Base-by-base conservation (phyloP, 1,139 yeast species). In the Taphrina flavorubra region DNA sequence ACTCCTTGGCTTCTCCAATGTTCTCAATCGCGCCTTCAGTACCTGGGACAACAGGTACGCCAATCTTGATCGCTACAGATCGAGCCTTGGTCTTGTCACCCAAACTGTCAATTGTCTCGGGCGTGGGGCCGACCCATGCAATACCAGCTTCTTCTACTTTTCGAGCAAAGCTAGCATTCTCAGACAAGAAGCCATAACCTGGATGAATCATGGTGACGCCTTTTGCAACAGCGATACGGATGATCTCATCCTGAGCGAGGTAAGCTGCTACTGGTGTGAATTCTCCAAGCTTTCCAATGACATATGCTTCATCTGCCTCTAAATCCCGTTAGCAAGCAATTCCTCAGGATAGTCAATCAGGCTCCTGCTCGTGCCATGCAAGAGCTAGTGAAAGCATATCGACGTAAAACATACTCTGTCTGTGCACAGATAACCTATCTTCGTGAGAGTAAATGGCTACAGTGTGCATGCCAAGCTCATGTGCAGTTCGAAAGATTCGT, bases 11-110 rank as follows among this genome's bases (percentile, higher is more conserved):
- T 75, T 94, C 92, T 65, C 84, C 87, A 42, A 88, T 88, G 34
- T 84, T 77, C 70, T 88, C 94, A 78, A 95, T 92, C 72, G 99
- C 98, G 47, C 98, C 99, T 11, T 95, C 96, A 20, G 99, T 92
- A 77, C 99, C 99, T 7, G 99, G 99, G 53, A 95, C 98, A 51
- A 89, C 90, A 14, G 99, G 98, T 42, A 94, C 99, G 71, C 87
- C 79, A 75, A 91, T 90, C 73, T 83, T 82, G 70, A 84, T 84
- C 61, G 99, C 99, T 76, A 95, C 84, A 74, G 83, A 84, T 81
- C 99, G 86, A 53, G 99, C 99, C 74, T 92, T 85, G 63, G 95
- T 98, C 82, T 94, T 94, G 81, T 95, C 99, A 77, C 99, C 99
- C 44, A 95, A 97, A n/a, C 95, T 82, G 76, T 95, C 98, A 76